Evolutionary conservation across 148 eudicot genomes (phyloP).

Genomic region (Fallopia convolvulus): DNA sequence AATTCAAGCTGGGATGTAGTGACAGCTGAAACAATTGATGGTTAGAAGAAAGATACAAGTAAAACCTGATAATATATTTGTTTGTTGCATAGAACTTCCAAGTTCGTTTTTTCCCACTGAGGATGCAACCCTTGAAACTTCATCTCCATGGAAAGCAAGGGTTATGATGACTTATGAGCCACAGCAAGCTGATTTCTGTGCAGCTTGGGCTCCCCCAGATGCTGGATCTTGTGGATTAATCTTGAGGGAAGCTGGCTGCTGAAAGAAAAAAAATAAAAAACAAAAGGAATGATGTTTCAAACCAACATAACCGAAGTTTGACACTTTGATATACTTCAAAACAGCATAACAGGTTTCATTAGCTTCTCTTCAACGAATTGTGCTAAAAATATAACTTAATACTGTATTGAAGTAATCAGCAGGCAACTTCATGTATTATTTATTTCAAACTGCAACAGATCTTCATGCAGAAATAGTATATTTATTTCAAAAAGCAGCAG

Average conservation of each 20-base stretch:
- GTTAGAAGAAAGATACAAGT: constrained; percentile 9
- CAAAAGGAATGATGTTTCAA: neutral
- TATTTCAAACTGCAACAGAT: neutral
- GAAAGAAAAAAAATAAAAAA: neutral
- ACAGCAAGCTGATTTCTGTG: constrained; percentile 12
- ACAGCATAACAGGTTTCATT: neutral
- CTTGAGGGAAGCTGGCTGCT: constrained; percentile 12
- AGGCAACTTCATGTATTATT: too few relatives aligned
- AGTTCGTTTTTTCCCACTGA: neutral
- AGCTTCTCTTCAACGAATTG: neutral
- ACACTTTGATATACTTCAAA: neutral
- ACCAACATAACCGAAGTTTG: neutral
- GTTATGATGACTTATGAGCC: constrained; percentile 3
- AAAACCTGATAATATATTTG: neutral
- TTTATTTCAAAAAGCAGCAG: neutral
- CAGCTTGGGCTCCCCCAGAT: constrained; percentile 11
- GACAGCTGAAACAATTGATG: neutral
- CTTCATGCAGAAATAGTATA: neutral
- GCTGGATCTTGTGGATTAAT: constrained; percentile 12
- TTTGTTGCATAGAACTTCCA: neutral
- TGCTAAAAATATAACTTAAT: neutral
- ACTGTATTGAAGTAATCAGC: neutral
- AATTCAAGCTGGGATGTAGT: neutral
- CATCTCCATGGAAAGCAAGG: neutral
- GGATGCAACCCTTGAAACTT: neutral